Conservation (phyloP, 2,329 filamentous ascomycete genomes). For the Fusarium nodosum region DNA sequence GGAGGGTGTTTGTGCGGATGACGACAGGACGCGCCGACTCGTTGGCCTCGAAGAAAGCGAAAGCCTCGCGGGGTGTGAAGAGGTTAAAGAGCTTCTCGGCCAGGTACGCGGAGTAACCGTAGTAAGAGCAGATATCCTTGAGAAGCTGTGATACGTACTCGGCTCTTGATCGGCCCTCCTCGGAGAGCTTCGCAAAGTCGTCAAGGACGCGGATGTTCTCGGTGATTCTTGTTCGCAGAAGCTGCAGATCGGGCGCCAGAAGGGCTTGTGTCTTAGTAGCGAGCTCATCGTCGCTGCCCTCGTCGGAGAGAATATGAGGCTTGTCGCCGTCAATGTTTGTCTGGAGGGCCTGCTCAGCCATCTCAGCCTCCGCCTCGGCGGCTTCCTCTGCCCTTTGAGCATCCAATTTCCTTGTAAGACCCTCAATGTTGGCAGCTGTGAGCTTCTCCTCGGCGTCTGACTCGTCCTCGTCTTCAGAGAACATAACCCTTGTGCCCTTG, state of each 20-base stretch:
- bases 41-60: conserved; percentile 99
- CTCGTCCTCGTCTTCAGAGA: conserved; percentile 94
- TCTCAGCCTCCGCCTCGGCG: conserved; percentile 85
- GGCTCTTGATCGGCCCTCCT: conserved; percentile 83
- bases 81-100: conserved; percentile 95
- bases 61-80: conserved; percentile 92
- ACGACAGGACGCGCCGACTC: conserved; percentile 94
- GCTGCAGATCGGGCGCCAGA: conserved; percentile 89
- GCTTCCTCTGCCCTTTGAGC: conserved; percentile 81
- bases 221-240: conserved; percentile 89
- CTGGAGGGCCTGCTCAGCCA: conserved; percentile 87
- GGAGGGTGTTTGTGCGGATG: conserved; percentile 95
- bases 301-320: conserved; percentile 74
- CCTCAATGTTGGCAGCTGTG: conserved; percentile 96
- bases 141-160: conserved; percentile 91
- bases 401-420: conserved; percentile 88
- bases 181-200: conserved; percentile 84
- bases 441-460: conserved; percentile 90
- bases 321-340: conserved; percentile 90
- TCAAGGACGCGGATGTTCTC: conserved; percentile 93
- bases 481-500: conserved; percentile 73
- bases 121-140: conserved; percentile 95
- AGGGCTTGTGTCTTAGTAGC: conserved; percentile 72
- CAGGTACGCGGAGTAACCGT: conserved; percentile 94
- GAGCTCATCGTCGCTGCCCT: conserved; percentile 72